Evolutionary conservation across 257 asterid genomes (phyloP).

Genomic region (Solanum clarkiae): DNA sequence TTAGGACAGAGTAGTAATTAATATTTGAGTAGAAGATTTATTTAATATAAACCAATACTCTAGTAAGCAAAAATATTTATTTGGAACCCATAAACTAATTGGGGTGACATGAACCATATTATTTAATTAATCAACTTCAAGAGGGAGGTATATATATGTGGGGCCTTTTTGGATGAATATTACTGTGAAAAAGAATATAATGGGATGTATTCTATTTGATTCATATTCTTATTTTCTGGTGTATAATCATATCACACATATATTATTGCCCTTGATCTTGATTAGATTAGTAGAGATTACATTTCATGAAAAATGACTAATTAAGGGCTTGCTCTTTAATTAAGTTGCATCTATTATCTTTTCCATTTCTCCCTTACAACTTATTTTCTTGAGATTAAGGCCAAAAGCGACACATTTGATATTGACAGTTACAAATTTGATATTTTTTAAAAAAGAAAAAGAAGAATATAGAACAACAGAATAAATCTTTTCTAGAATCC

Average conservation of each 20-base stretch:
- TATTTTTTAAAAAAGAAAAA: neutral
- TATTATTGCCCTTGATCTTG: neutral
- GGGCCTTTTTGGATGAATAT: neutral
- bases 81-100: too few species aligned
- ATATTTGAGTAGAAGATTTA: too few species aligned
- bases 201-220: neutral
- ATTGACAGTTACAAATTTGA: neutral
- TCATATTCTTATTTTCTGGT: neutral
- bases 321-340: neutral
- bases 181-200: neutral
- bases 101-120: too few species aligned
- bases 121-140: too few species aligned
- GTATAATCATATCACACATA: neutral
- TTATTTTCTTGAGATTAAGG: neutral
- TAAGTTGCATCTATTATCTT: neutral
- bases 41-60: too few species aligned
- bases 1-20: neutral
- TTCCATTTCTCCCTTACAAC: neutral
- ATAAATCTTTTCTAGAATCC: neutral
- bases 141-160: neutral
- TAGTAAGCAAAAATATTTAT: neutral
- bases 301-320: neutral
- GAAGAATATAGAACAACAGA: neutral
- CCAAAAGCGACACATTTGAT: neutral
- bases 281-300: neutral